Conservation (phyloP, 2,329 filamentous ascomycete species). For the Talaromyces sp. region DNA sequence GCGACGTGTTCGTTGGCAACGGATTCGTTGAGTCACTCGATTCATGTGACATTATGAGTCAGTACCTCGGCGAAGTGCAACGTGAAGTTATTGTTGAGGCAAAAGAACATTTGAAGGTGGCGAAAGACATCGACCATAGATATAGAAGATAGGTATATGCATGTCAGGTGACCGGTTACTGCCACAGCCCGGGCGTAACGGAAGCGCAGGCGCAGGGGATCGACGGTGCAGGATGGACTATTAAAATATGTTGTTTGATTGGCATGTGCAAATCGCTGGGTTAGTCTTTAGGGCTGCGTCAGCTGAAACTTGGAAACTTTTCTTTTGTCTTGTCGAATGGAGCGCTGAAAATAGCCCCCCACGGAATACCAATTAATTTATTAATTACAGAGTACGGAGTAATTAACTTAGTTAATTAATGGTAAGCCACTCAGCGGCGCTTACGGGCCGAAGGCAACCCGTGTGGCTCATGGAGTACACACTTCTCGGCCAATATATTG, state of each 20-base stretch:
- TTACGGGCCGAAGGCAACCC: background rate
- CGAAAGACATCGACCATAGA: background rate
- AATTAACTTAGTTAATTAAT: no score
- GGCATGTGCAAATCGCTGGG: background rate
- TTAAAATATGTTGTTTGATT: background rate
- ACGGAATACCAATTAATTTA: no score
- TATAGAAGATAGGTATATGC: background rate
- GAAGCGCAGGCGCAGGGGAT: background rate
- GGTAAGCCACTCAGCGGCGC: background rate
- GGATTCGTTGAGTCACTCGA: background rate
- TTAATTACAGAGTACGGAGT: no score
- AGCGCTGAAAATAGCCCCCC: background rate
- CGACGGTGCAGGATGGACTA: background rate
- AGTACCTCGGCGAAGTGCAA: background rate
- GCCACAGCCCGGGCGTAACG: background rate
- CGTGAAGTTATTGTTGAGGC: background rate
- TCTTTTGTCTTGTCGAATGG: background rate
- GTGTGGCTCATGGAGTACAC: background rate
- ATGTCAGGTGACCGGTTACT: background rate
- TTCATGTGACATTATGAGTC: background rate
- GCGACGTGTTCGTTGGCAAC: background rate
- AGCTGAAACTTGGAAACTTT: slow-evolving; percentile 2
- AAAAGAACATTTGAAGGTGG: background rate
- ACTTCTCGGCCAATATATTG: background rate
- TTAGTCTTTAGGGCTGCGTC: slow-evolving; percentile 8